Evolutionary conservation across 306 rosid species (phyloP).

Genomic region (Cucumis melo): DNA sequence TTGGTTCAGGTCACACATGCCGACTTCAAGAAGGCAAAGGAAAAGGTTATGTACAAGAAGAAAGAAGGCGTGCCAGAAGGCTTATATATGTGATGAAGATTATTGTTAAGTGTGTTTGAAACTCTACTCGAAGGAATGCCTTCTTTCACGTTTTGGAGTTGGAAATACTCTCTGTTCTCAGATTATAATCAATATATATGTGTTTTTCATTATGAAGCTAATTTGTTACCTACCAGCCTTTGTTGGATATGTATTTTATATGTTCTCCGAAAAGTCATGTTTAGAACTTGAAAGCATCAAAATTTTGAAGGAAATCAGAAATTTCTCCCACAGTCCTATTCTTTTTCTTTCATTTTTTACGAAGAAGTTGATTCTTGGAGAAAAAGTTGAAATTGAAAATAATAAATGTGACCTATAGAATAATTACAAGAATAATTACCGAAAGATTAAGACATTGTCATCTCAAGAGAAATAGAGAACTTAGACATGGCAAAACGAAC

Average conservation of each 20-base stretch:
- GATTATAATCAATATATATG: background rate
- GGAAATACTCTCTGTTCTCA: background rate
- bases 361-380: too few relatives aligned
- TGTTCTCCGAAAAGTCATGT: background rate
- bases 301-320: background rate
- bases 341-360: too few relatives aligned
- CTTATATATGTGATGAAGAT: constrained; percentile 63
- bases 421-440: too few relatives aligned
- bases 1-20: constrained; percentile 67
- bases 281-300: background rate
- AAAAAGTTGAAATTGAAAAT: too few relatives aligned
- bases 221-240: background rate
- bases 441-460: too few relatives aligned
- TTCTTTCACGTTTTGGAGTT: background rate
- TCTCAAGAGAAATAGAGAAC: too few relatives aligned
- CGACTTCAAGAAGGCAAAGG: constrained; percentile 95
- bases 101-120: background rate
- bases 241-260: background rate
- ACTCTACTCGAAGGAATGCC: background rate
- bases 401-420: too few relatives aligned
- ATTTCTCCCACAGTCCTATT: background rate
- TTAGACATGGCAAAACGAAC: too few relatives aligned
- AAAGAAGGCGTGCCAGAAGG: constrained; percentile 99
- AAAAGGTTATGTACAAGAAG: constrained; percentile 98
- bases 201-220: background rate